A percentile compares a stretch with the other conserved stretches of the same genome.
These are phyloP conservation scores for Diaporthe caulivora DNA, from an alignment of 2,329 filamentous ascomycete species.

Conservation along the genomic window DNA sequence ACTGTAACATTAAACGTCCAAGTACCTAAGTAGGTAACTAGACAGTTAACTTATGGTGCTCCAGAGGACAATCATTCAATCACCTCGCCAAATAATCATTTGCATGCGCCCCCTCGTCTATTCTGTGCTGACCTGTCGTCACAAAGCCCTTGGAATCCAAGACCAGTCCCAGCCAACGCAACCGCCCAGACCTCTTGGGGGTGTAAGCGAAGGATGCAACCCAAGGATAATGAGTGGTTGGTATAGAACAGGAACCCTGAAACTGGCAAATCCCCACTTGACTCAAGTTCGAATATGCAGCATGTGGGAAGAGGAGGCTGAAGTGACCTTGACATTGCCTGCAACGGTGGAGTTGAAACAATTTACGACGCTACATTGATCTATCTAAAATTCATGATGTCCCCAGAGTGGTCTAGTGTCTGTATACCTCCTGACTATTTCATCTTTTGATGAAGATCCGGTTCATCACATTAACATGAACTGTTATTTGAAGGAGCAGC, in stretches of 20 bases:
- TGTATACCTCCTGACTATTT: background rate
- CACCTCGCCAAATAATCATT: too few relatives aligned
- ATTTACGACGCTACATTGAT: background rate
- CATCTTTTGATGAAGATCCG: background rate
- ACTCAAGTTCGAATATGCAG: background rate
- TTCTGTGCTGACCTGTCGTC: background rate
- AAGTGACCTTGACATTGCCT: background rate
- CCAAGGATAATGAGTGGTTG: background rate
- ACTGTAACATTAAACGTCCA: background rate
- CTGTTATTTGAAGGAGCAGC: background rate
- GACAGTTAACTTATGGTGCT: too few relatives aligned
- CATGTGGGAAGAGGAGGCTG: background rate
- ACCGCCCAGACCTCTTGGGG: background rate
- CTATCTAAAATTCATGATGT: too few relatives aligned
- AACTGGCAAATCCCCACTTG: background rate
- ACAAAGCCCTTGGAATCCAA: background rate
- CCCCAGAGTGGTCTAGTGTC: background rate
- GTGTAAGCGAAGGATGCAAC: constrained; percentile 5
- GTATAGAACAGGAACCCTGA: background rate
- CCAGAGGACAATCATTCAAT: too few relatives aligned
- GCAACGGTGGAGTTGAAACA: background rate
- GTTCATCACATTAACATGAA: background rate
- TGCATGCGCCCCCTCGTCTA: background rate
- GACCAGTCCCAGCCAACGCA: background rate
- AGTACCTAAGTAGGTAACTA: too few relatives aligned